Conservation (phyloP, 768 basidiomycete species). For the Candolleomyces aberdarensis region DNA sequence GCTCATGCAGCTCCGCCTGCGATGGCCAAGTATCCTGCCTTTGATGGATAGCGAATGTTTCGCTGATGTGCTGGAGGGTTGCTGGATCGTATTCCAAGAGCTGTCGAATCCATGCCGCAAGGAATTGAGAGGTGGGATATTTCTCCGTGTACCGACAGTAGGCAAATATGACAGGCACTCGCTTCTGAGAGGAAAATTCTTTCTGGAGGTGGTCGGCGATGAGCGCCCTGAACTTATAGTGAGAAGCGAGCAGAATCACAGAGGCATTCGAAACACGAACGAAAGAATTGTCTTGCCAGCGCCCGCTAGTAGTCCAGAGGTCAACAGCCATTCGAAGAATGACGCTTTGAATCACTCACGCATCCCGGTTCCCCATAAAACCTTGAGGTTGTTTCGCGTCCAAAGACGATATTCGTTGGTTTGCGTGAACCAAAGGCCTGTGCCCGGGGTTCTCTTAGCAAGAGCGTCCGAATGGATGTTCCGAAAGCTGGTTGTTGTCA, state of each 20-base stretch:
- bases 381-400: background rate
- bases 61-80: background rate
- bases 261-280: background rate
- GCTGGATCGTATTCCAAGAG: background rate
- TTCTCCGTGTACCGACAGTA: slow-evolving; percentile 4
- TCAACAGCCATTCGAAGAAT: background rate
- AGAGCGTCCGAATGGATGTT: background rate
- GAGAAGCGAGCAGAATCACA: background rate
- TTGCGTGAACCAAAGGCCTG: background rate
- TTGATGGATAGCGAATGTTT: background rate
- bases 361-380: slow-evolving; percentile 4
- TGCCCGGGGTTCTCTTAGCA: background rate
- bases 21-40: background rate
- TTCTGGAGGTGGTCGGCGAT: background rate
- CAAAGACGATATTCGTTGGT: background rate
- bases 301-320: background rate
- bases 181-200: background rate
- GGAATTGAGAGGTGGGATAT: background rate
- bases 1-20: background rate
- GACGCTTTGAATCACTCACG: background rate
- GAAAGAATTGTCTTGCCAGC: slow-evolving; percentile 1
- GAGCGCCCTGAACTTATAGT: background rate
- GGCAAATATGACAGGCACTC: background rate
- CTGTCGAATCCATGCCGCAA: background rate
- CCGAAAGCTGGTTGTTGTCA: background rate